Evolutionary conservation across 371 early-diverging fungal species (phyloP).

Genomic region (Mucor piriformis): DNA sequence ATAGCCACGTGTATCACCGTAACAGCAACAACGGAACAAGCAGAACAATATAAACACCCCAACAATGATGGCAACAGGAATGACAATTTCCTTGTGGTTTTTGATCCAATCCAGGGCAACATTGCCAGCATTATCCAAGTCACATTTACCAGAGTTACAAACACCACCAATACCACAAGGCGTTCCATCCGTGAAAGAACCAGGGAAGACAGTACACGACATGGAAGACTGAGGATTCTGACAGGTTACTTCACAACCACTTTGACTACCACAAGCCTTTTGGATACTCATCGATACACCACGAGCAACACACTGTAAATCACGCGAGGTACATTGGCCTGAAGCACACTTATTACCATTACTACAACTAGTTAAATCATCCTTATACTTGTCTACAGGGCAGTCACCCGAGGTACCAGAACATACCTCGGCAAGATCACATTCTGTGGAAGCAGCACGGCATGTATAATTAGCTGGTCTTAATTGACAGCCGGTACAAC

Average conservation of each 20-base stretch:
- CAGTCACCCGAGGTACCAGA: constrained; percentile 77
- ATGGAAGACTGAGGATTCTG: constrained; percentile 54
- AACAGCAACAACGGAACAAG: constrained; percentile 55
- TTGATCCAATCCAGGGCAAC: constrained; percentile 48
- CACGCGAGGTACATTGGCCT: constrained; percentile 88
- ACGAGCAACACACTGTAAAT: constrained; percentile 78
- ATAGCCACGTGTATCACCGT: constrained; percentile 25
- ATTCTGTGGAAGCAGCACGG: constrained; percentile 76
- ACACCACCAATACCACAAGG: constrained; percentile 80
- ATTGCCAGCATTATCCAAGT: constrained; percentile 26
- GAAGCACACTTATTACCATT: constrained; percentile 76
- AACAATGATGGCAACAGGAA: constrained; percentile 60
- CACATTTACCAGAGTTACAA: constrained; percentile 59
- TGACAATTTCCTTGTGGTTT: constrained; percentile 53
- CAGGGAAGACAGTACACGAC: constrained; percentile 74
- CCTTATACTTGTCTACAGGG: constrained; percentile 71
- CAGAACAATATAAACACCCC: constrained; percentile 63
- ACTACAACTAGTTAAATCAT: constrained; percentile 75
- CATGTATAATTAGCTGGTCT: constrained; percentile 73
- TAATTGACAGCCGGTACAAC: constrained; percentile 81
- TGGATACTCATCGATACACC: constrained; percentile 43
- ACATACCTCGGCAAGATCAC: constrained; percentile 87
- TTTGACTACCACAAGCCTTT: constrained; percentile 47
- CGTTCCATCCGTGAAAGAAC: constrained; percentile 87
- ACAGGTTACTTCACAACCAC: constrained; percentile 70